Conservation (phyloP, 2,329 filamentous ascomycete species). For the Juglanconis juglandina region DNA sequence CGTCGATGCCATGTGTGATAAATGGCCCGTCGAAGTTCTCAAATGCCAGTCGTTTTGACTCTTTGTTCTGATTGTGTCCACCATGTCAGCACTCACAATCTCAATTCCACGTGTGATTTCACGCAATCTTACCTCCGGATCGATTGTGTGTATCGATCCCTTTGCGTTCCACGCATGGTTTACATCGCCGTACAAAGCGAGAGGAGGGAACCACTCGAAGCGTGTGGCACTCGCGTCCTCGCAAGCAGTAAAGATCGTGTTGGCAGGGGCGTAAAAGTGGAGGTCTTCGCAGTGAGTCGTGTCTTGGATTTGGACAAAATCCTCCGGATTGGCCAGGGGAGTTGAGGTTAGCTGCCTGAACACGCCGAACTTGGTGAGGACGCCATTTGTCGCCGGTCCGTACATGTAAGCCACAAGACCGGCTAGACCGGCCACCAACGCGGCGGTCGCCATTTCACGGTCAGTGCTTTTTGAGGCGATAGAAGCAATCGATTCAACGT, state of each 20-base stretch:
- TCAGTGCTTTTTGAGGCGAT: background rate
- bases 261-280: conserved; percentile 48
- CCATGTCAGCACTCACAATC: background rate
- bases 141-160: conserved; percentile 50
- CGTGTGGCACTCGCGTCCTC: conserved; percentile 40
- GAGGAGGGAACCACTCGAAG: conserved; percentile 50
- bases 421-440: conserved; percentile 8
- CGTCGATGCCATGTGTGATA: conserved; percentile 58
- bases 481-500: background rate
- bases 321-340: conserved; percentile 14
- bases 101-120: background rate
- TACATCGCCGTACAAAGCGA: conserved; percentile 39
- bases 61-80: conserved; percentile 36
- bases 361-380: conserved; percentile 10
- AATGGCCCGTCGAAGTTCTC: conserved; percentile 52
- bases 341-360: conserved; percentile 7
- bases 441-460: conserved; percentile 7
- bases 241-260: conserved; percentile 55
- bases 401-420: conserved; percentile 14
- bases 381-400: conserved; percentile 8
- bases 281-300: conserved; percentile 59
- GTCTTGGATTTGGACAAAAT: conserved; percentile 43
- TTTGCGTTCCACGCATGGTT: conserved; percentile 31
- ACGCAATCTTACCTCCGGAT: conserved; percentile 43
- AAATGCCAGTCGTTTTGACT: conserved; percentile 43